Percentiles rank a stretch among this genome's conserved stretches.
Conservation (phyloP, 345 rosid genomes). For the Euclidium syriacum region DNA sequence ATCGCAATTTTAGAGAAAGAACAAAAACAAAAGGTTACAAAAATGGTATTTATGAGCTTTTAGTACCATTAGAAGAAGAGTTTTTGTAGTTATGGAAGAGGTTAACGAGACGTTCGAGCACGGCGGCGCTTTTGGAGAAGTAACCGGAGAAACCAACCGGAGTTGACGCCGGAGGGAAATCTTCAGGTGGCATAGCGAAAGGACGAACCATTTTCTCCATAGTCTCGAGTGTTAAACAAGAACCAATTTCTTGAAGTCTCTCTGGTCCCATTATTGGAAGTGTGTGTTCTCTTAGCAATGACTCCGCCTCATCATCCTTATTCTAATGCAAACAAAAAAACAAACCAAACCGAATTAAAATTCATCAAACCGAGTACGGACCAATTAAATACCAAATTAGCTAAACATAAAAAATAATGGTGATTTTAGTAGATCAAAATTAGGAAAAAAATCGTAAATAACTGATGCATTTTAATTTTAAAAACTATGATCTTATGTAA, state of each 20-base stretch:
- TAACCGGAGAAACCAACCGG: slow-evolving; percentile 98
- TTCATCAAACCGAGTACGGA: too few relatives aligned
- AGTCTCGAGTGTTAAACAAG: slow-evolving; percentile 81
- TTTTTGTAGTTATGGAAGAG: slow-evolving; percentile 71
- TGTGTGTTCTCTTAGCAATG: slow-evolving; percentile 90
- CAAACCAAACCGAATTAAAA: too few relatives aligned
- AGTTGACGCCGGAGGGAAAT: slow-evolving; percentile 85
- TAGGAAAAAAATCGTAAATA: too few relatives aligned
- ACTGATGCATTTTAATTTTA: too few relatives aligned
- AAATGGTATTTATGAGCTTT: not conserved
- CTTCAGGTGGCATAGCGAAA: slow-evolving; percentile 98
- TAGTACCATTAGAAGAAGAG: slow-evolving; percentile 40
- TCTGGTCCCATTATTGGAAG: slow-evolving; percentile 98
- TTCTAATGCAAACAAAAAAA: too few relatives aligned
- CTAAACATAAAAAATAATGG: too few relatives aligned
- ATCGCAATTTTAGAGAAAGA: not conserved
- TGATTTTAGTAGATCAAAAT: too few relatives aligned
- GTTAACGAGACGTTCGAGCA: slow-evolving; percentile 75
- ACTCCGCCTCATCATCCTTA: slow-evolving; percentile 64
- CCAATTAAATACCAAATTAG: too few relatives aligned
- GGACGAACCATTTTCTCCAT: slow-evolving; percentile 91
- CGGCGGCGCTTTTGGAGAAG: slow-evolving; percentile 90
- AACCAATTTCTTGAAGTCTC: slow-evolving; percentile 89
- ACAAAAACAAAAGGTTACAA: not conserved
- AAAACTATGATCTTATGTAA: too few relatives aligned